phyloP scores from a whole-genome alignment of 176 grass and related monocot species.

The Raddia distichophylla region DNA sequence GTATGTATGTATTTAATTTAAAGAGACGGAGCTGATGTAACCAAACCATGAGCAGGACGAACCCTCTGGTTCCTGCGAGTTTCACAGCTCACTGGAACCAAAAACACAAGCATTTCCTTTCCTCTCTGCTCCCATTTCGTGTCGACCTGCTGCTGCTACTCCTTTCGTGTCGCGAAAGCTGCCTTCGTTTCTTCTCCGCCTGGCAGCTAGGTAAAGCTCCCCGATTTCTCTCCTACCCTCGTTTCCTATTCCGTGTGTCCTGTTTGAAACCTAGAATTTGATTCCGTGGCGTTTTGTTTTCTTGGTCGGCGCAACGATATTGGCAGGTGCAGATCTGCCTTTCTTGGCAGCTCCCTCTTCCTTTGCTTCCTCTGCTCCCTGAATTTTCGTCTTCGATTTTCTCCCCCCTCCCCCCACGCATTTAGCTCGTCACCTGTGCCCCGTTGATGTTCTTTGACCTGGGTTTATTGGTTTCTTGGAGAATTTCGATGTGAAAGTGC shows the following conservation, averaged over 20 bases:
- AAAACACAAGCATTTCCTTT: conserved; percentile 25
- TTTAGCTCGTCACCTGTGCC: background rate
- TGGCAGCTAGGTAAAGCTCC: background rate
- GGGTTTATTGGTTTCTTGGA: conserved; percentile 3
- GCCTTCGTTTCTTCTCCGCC: background rate
- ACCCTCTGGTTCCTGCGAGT: background rate
- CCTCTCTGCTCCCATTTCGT: conserved; percentile 30
- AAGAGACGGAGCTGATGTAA: background rate
- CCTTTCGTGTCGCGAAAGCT: background rate
- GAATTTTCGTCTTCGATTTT: background rate
- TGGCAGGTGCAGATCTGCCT: conserved; percentile 13
- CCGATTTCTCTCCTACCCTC: background rate
- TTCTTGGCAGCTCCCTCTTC: background rate
- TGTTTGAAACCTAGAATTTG: conserved; percentile 11
- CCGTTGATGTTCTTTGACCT: background rate
- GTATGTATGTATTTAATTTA: no score
- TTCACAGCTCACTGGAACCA: conserved; percentile 13
- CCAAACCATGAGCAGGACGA: background rate
- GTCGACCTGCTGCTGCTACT: background rate
- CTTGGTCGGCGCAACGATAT: background rate
- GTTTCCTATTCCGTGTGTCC: background rate
- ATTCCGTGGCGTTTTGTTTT: conserved; percentile 11
- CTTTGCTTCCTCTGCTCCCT: background rate
- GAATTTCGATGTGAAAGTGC: background rate
- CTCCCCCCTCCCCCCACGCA: no score